Evolutionary conservation across 352 stramenopile species (phyloP).

Genomic region (Sclerospora graminicola): DNA sequence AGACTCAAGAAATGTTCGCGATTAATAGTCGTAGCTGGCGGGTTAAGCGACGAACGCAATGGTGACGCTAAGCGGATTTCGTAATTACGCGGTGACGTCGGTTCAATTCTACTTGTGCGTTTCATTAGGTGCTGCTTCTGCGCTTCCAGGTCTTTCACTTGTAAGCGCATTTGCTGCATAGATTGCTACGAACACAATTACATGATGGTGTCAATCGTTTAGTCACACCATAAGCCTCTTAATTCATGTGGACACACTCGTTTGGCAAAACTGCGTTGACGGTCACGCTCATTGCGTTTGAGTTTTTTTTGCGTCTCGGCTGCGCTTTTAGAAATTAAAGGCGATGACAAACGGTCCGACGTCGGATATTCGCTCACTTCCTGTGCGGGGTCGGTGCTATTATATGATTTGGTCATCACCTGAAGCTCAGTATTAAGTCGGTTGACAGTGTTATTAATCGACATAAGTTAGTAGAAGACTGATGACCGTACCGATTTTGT

Average conservation of each 20-base stretch:
- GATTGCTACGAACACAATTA: constrained; percentile 17
- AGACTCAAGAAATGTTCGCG: constrained; percentile 34
- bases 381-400: constrained; percentile 5
- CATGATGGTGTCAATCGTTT: neutral
- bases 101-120: neutral
- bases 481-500: too few relatives aligned
- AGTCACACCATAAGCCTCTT: neutral
- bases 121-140: constrained; percentile 32
- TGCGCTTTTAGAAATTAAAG: neutral
- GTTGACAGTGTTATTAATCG: too few relatives aligned
- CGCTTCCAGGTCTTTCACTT: constrained; percentile 33
- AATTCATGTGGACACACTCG: constrained; percentile 18
- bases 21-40: constrained; percentile 4
- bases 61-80: constrained; percentile 4
- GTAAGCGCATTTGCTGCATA: constrained; percentile 38
- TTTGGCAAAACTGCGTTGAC: constrained; percentile 41
- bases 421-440: too few relatives aligned
- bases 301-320: constrained; percentile 23
- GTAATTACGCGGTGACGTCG: constrained; percentile 1
- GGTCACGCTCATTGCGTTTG: constrained; percentile 50
- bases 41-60: constrained; percentile 3
- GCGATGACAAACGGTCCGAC: constrained; percentile 1
- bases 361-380: constrained; percentile 7
- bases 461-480: too few relatives aligned
- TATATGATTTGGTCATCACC: constrained; percentile 4